Base-by-base conservation (phyloP, 2,329 filamentous ascomycete species). In the Coniochaeta prunicola region DNA sequence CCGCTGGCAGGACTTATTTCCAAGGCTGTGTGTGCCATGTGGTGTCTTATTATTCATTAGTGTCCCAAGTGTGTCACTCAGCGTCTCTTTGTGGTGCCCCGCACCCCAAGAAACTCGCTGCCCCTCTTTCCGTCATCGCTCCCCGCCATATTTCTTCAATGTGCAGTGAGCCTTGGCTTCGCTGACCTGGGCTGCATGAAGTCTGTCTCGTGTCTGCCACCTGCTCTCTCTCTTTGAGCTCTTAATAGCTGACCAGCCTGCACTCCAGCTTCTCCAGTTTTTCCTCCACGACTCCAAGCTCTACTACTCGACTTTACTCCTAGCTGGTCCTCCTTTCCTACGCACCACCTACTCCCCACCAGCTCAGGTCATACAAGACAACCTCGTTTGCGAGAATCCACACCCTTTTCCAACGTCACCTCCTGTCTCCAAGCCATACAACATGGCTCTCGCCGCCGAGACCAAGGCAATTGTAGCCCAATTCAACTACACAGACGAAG, bases 401-500 rank as follows among this genome's bases (percentile, higher is more conserved):
- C 74, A 74, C 57, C 78, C 80, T 48, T 86, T 87, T 68, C 76
- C 80, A 50, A 81, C 79, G 19, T 67, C 75, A 45, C 75, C 79
- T 34, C 82, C 83, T 15, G 76, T 80, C 57, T 86, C 83, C 48
- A 73, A 71, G 72, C 78, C 79, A 59, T 77, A 80, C 75, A 78
- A 77, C 65, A 89, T 89, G 85, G 76, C 80, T 60, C 77, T 88
- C 63, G 76, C 76, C 62, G 82, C 86, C 62, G 89, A 93, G 75
- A 91, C 92, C 60, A 86, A 87, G 80, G 85, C 84, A 69, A 85
- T 97, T 68, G 89, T 90, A 67, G 84, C 84, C 66, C 85, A 94
- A 73, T 97, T 97, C 76, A 90, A 96, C 58, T 93, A 92, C 75
- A 80, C 85, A 61, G 82, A 91, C 67, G 84, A 87, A 57, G 83